Evolutionary conservation across 2,329 filamentous ascomycete genomes (phyloP).

Genomic region (Cercospora nicotianae): DNA sequence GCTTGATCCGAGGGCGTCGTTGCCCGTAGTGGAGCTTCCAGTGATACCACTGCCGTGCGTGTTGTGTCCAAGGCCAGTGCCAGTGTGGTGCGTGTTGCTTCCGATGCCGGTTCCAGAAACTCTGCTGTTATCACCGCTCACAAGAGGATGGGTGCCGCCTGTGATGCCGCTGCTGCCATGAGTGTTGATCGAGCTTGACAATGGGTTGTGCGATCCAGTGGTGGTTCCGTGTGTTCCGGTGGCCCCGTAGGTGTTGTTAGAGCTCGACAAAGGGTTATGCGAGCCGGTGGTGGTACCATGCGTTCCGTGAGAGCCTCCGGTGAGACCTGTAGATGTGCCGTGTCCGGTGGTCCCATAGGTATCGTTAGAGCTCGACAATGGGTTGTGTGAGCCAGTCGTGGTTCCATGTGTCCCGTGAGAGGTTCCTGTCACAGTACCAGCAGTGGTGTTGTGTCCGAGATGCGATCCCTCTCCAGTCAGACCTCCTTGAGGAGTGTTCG

Average conservation of each 20-base stretch:
- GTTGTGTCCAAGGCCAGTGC: constrained; percentile 3
- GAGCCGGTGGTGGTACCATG: constrained; percentile 10
- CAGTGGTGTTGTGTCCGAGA: constrained; percentile 4
- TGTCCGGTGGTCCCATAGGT: constrained; percentile 9
- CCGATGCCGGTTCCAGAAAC: neutral
- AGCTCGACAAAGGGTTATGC: constrained; percentile 13
- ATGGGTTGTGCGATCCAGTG: neutral
- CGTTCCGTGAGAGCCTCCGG: neutral
- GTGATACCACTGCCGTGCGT: constrained; percentile 11
- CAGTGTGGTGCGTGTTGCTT: constrained; percentile 5
- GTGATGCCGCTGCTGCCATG: constrained; percentile 17
- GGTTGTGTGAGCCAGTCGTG: constrained; percentile 9
- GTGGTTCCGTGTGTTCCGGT: constrained; percentile 2
- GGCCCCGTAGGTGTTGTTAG: neutral
- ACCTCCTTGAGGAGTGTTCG: neutral
- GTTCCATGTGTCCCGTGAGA: constrained; percentile 8
- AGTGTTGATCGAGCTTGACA: constrained; percentile 9
- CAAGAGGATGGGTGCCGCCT: constrained; percentile 18
- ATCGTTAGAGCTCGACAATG: constrained; percentile 12
- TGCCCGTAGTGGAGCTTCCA: constrained; percentile 12
- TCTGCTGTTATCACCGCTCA: constrained; percentile 4
- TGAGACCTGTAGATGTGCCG: constrained; percentile 8
- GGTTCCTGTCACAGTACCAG: neutral
- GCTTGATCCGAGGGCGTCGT: constrained; percentile 9
- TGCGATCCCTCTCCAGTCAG: constrained; percentile 18